A percentile compares a stretch with the other conserved stretches of the same genome.
phyloP scores from a whole-genome alignment of 1,284 basidiomycete species.

The Pisolithus thermaeus region DNA sequence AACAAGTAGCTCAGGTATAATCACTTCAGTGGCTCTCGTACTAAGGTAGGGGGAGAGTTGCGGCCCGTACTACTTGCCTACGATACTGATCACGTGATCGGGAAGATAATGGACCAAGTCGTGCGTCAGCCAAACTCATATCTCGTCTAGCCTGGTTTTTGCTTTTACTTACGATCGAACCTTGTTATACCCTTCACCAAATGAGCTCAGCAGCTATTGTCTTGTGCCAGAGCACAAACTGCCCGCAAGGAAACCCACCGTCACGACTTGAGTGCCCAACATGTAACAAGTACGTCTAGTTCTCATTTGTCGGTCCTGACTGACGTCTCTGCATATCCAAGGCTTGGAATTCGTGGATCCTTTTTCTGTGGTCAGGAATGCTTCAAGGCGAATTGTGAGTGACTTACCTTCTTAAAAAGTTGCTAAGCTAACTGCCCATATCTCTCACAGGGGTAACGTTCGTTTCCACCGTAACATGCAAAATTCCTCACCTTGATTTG shows the following conservation, averaged over 20 bases:
- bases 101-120: not conserved
- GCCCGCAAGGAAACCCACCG: conserved; percentile 69
- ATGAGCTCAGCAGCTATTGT: conserved; percentile 30
- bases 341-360: conserved; percentile 74
- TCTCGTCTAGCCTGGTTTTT: not conserved
- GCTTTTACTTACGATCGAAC: not conserved
- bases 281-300: conserved; percentile 62
- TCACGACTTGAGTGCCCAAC: conserved; percentile 78
- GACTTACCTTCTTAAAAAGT: not conserved
- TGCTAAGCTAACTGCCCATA: not conserved
- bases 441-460: conserved; percentile 40
- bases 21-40: no score
- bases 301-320: conserved; percentile 1
- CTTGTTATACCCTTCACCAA: conserved; percentile 5
- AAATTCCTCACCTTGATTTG: conserved; percentile 2
- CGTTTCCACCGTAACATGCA: not conserved
- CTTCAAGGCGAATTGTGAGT: conserved; percentile 79
- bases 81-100: not conserved
- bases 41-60: no score
- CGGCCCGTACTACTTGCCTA: not conserved
- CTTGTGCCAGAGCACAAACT: conserved; percentile 64
- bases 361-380: conserved; percentile 84
- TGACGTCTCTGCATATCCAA: conserved; percentile 24
- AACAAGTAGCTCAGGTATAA: no score
- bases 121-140: not conserved